Evolutionary conservation across 345 rosid species (phyloP), one percentile per base, ranked within the genome.

Genomic region (Salix exigua): DNA sequence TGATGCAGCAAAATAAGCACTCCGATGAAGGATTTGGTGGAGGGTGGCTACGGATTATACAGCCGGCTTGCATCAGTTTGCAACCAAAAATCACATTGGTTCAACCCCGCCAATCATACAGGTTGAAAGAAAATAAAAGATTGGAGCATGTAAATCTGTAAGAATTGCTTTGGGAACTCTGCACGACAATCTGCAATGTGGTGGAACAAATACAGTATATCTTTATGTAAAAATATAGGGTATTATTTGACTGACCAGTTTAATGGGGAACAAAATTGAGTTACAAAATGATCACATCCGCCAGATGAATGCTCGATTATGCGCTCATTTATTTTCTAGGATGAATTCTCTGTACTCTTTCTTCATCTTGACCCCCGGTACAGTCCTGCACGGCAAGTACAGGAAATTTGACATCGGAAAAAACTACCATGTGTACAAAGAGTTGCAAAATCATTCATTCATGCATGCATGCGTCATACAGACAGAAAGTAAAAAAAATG

Each of bases 331-430:
- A 65, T 90, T 93, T 72, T 90, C 90, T 66, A 88, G 96, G 62
- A 95, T 89, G 83, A 95, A 87, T 77, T 95, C 98, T 73, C 90
- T 89, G 85, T 93, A 93, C 87, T 95, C 99, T 66, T 85, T 88
- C 93, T 95, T 95, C 99, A 90, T 95, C 87, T 95, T 95, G 75
- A 95, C 97, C 63, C 98, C 99, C 1, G 98, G 38, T 21, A 93
- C 83, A 9, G 81, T 84, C 92, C 98, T 95, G 93, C 79, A 77
- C 19, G 25, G 76, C 42, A 35, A 68, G 55, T 26, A 70, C 6
- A 38, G 17, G 70, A 68, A 62, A 38, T 33, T 68, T 71, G 31
- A 23, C 26, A 61, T 71, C 40, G 44, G 44, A 10, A 31, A 10
- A 31, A 68, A 26, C 33, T n/a, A 70, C 33, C 65, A 63, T 26